A percentile compares a stretch with the other conserved stretches of the same genome.
Evolutionary conservation across 2,329 filamentous ascomycete genomes (phyloP).

Genomic region (Aspergillus quadricinctus): DNA sequence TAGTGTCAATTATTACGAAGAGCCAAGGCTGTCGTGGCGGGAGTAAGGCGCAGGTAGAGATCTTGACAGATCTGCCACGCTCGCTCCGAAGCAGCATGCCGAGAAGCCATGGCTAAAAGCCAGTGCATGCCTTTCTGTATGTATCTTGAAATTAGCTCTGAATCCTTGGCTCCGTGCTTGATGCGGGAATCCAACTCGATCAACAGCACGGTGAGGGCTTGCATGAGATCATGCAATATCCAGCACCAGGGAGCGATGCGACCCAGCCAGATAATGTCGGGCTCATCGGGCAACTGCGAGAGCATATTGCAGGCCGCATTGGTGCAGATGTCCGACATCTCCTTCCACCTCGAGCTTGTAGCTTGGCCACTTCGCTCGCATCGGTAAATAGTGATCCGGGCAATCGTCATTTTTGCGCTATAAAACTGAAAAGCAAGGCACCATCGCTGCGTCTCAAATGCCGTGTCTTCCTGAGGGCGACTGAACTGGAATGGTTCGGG

Average conservation of each 20-base stretch:
- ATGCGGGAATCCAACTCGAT: conserved; percentile 14
- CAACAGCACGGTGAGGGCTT: conserved; percentile 36
- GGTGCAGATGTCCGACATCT: conserved; percentile 32
- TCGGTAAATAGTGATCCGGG: conserved; percentile 37
- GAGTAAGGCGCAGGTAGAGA: neutral
- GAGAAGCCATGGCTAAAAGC: neutral
- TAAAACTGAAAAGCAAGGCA: conserved; percentile 33
- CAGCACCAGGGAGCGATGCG: conserved; percentile 38
- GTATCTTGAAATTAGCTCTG: neutral
- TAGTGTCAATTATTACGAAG: neutral
- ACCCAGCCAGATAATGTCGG: conserved; percentile 28
- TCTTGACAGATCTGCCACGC: neutral
- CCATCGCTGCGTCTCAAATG: neutral
- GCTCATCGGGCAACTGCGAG: conserved; percentile 31
- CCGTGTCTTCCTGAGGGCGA: neutral
- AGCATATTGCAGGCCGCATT: conserved; percentile 31
- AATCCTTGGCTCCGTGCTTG: neutral
- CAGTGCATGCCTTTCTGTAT: neutral
- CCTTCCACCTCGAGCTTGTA: conserved; percentile 4
- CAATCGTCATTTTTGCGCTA: conserved; percentile 34
- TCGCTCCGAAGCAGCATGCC: neutral
- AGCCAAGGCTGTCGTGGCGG: neutral
- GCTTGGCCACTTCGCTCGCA: conserved; percentile 23
- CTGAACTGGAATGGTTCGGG: neutral
- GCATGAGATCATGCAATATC: conserved; percentile 39